Evolutionary conservation across 306 rosid genomes (phyloP), one percentile per base, ranked within the genome.

Genomic region (Ormosia semicastrata): DNA sequence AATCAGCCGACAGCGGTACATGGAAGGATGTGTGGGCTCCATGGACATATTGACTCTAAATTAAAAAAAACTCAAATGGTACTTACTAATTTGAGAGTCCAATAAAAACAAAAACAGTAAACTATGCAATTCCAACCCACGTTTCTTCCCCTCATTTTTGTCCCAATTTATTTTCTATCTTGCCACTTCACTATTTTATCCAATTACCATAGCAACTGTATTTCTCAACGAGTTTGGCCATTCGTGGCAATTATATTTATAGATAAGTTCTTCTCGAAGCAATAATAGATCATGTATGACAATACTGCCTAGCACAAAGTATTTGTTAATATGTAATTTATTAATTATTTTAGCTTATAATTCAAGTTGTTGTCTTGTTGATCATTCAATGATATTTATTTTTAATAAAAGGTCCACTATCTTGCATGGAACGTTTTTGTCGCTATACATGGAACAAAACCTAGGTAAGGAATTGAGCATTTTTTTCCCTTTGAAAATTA

Each of bases 1-100:
- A 73, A 81, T 78, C 75, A 77, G 64, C 88, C 82, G 88, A 87
- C 90, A 84, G 52, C 43, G 30, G 78, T 77, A 72, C 63, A 67
- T 73, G 60, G 60, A 71, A 74, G 66, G 62, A 50, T 53, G 46
- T 32, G 83, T 77, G 85, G 83, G 62, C 57, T 75, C 75, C 70
- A 76, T 18, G 17, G 11, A 50, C 14, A 65, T 52, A 44, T 80
- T 66, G 46, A 80, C 69, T 56, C 78, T 41, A 37, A 24, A 36
- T 71, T 62, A 6, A 18, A 78, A 66, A 36, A 17, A 8, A 40
- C 70, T 36, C 43, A 56, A 41, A 79, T 46, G 37, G 43, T 57
- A 53, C 44, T 9, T 36, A 63, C 54, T 74, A 54, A 65, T 36
- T 57, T 24, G 34, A 66, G 76, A 79, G 56, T 68, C 73, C 84